Conservation (phyloP, 2,329 filamentous ascomycete genomes). For the Colletotrichum falcatum region DNA sequence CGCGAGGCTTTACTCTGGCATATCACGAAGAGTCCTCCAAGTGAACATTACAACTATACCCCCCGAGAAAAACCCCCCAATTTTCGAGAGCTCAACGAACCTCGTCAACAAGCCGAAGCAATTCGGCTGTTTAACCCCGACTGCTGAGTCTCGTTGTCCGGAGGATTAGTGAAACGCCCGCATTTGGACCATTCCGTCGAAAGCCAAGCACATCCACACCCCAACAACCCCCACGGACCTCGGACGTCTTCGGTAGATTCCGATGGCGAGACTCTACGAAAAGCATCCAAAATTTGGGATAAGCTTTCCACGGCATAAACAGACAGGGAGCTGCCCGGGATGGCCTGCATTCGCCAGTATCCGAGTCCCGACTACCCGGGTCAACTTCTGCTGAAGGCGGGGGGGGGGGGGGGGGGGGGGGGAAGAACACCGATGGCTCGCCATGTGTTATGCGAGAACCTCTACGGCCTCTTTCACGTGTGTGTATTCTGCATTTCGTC, state of each 20-base stretch:
- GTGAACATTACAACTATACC: too few species aligned
- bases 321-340: not conserved
- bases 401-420: not conserved
- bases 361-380: not conserved
- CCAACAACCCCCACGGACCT: too few species aligned
- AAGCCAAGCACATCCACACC: too few species aligned
- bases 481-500: not conserved
- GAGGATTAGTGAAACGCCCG: too few species aligned
- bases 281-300: not conserved
- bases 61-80: too few species aligned
- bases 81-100: too few species aligned
- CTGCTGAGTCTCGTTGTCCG: too few species aligned
- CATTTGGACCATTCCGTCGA: too few species aligned
- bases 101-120: too few species aligned
- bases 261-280: too few species aligned
- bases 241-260: not conserved
- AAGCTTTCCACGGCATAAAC: constrained; percentile 31
- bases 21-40: not conserved
- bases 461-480: not conserved
- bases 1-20: too few species aligned
- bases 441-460: not conserved
- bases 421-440: constrained; percentile 30
- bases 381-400: not conserved
- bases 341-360: constrained; percentile 6
- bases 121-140: too few species aligned